Base-by-base conservation (phyloP, 2,329 filamentous ascomycete genomes). In the Monascus ruber region DNA sequence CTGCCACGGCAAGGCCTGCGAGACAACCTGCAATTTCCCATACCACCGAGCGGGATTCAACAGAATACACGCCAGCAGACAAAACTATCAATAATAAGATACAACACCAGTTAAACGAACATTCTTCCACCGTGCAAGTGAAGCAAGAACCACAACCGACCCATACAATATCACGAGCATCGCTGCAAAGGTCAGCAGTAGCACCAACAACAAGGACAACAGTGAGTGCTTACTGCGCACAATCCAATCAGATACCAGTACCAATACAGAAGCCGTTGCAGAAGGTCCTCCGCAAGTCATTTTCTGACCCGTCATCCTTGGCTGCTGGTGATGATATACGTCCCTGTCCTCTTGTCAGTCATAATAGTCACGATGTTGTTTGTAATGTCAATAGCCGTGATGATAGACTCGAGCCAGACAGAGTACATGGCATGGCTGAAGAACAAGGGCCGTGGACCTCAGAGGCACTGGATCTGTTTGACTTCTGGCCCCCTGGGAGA, bases 401-500 rank as follows among this genome's bases (percentile, higher is more conserved):
- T 17, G 17, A 17, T 17, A 17, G 3, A 17, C 17, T 17, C 17
- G 17, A 17, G 17, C 17, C 17, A 17, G 17, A 3, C 17, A 17
- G 17, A 17, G 17, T 17, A 17, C 46, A 50, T 24, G 42, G 48
- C 6, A 45, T 43, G 17, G 40, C 35, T 6, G 32, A 42, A 5
- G 60, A 62, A 33, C 49, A 59, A 41, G 63, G 63, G 0, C 62
- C 63, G 0, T 66, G 63, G 63, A 66, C 63, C 4, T 49, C 51
- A 0, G 63, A 66, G 43, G 63, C 63, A 9, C 47, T 62, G 25
- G 60, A 66, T 47, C 48, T 66, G 17, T 66, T 66, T 45, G 63
- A 65, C 34, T 66, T 60, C 44, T 66, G 63, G 63, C 63, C 63
- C 10, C 54, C 55, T 5, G 60, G 54, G n/a, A 51, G 58, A 36